Base-by-base conservation (phyloP, 371 early-diverging fungal species). In the Circinella umbellata region DNA sequence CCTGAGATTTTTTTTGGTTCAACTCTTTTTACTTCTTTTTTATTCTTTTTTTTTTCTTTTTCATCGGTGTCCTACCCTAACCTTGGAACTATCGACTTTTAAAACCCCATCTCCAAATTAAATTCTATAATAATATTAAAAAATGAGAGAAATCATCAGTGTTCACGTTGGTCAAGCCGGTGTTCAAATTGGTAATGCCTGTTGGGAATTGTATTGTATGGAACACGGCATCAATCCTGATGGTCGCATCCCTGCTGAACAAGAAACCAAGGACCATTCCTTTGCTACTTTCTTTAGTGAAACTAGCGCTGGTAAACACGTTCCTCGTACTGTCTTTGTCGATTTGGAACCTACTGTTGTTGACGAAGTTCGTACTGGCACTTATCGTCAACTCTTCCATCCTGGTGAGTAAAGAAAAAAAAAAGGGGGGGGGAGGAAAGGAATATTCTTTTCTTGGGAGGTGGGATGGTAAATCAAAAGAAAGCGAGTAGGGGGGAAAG, bases 101-200 rank as follows among this genome's bases (percentile, higher is more conserved):
- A 49, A 46, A 49, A 70, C 70, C 37, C 72, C 63, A 63, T 67
- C 67, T 53, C 36, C 48, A 34, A 17, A 4, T 48, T 46, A 42
- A 37, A 0, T 27, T 36, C n/a, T 42, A 20, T 9, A 53, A 67
- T 48, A 57, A 57, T 57, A 57, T 34, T 18, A 18, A 35, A 80
- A 47, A 39, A 98, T 98, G 99, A 91, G 99, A 87, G 99, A 98
- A 88, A 92, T 96, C 89, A 95, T 97, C 85, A 95, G 95, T 66
- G 87, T 99, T 84, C 99, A 99, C 92, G 95, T 84, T 73, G 95
- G 96, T 76, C 94, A 99, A 86, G 96, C 98, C 78, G 99, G 99
- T 92, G 93, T 99, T 74, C 99, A 99, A 88, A 98, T 99, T 80
- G 99, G 99, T 90, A 98, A 98, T 90, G 93, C 98, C 84, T 98